Evolutionary conservation across 2,329 filamentous ascomycete species (phyloP), one percentile per base, ranked within the genome.

Genomic region (Aspergillus spinulosporus): DNA sequence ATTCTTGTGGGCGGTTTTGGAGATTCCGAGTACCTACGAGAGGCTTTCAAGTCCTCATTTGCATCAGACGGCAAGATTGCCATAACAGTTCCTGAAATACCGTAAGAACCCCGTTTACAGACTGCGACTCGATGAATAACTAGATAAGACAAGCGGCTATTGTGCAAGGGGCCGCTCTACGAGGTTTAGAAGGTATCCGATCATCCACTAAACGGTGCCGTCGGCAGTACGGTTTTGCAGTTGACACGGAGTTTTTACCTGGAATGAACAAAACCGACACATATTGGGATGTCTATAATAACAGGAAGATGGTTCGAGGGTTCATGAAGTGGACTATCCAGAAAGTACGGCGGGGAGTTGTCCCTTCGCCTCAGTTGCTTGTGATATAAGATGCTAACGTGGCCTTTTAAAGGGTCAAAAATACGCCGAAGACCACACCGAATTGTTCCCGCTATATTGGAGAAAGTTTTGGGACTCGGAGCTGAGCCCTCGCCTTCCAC

Each of bases 1-100:
- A 34, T 58, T 2, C 14, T 58, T 1, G 56, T 58, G n/a, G 56
- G 56, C 28, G 56, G 56, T 8, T 54, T 58, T 26, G 56, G 51
- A 2, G 42, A 58, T 40, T 58, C 56, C 1, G 42, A 50, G 29
- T 54, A 58, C n/a, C 11, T 54, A 3, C 56, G 56, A 12, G 15
- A 43, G 5, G 51, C 56, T 6, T 37, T 58, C 26, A 15, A 11
- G 1, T 2, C 4, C 3, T 2, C 37, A 1, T 57, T 53, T 21
- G 55, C n/a, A 12, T 3, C 3, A 5, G 3, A 12, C 3, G 55
- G 36, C 1, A 34, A 44, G 2, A 51, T 58, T 12, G 21, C 28
- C 3, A 31, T 58, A 26, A 58, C 51, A 2, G 46, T 54, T 21
- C 51, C 56, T 4, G 26, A 58, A 4, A 54, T 21, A 9, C 39